Base-by-base conservation (phyloP, 1,139 yeast species). In the Pichia sp. region DNA sequence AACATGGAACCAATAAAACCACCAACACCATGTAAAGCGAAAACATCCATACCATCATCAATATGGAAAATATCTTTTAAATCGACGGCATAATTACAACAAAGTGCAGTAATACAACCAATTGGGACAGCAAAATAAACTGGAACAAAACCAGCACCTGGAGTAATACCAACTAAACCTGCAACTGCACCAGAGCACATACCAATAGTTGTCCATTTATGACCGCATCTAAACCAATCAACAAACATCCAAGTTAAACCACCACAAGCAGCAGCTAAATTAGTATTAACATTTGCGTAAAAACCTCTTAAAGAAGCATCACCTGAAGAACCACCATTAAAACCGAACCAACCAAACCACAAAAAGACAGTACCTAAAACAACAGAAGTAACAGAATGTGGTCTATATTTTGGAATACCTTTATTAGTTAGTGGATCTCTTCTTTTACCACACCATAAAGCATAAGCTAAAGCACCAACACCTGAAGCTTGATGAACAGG, bases 301-400 rank as follows among this genome's bases (percentile, higher is more conserved):
- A 87, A 87, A 46, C 96, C 89, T 69, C 97, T 83, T 63, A 90
- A 80, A 50, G 90, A 67, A 35, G 96, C 84, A 63, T 86, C 84
- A 65, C 96, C 96, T 45, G 96, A 86, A 41, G 96, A 87, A 58
- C 97, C 97, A 66, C 96, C 96, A 73, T 92, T 90, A 78, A 90
- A 90, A 43, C 97, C 97, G 60, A 86, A 87, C 97, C 98, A 90
- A 38, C 97, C 97, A 59, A 90, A 87, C 96, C 97, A 90, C 59
- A 90, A 77, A 71, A 92, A 86, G 4, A 87, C 82, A 24, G 97
- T 89, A 46, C 97, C 98, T 51, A 90, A 70, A n/a, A 89, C 96
- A 50, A 87, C 87, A 42, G 89, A 80, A 11, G 94, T 76, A 40
- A 87, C 95, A 4, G 90, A 81, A 64, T 90, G 96, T 30, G 97